A percentile compares a stretch with the other conserved stretches of the same genome.
phyloP scores from a whole-genome alignment of 2,329 filamentous ascomycete species.

The Cytospora piceae region DNA sequence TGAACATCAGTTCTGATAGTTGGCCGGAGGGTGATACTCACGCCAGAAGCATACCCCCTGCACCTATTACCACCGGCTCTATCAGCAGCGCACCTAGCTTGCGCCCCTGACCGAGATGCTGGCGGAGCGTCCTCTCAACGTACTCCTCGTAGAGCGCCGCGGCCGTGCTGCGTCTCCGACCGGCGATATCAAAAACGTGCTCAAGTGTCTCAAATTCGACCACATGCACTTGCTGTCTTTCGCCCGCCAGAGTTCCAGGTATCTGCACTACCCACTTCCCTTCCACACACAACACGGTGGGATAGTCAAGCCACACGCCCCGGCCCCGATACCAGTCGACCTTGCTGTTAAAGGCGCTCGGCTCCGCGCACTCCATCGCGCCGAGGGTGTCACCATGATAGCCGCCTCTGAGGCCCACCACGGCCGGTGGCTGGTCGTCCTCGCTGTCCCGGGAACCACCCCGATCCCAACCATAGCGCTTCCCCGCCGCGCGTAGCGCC shows the following conservation, averaged over 20 bases:
- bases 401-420: constrained; percentile 76
- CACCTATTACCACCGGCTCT: constrained; percentile 79
- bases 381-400: constrained; percentile 90
- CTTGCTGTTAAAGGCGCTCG: constrained; percentile 76
- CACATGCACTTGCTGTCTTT: constrained; percentile 35
- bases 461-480: constrained; percentile 66
- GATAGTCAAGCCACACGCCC: constrained; percentile 82
- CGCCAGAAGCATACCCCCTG: constrained; percentile 81
- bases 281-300: constrained; percentile 66
- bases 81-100: constrained; percentile 79
- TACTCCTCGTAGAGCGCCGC: constrained; percentile 60
- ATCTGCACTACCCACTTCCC: constrained; percentile 69
- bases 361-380: constrained; percentile 84
- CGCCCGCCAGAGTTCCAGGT: constrained; percentile 53
- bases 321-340: constrained; percentile 84
- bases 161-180: not conserved
- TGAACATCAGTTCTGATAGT: not conserved
- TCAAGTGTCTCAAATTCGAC: constrained; percentile 51
- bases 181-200: constrained; percentile 62
- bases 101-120: constrained; percentile 57
- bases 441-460: constrained; percentile 33
- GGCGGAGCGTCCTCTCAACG: constrained; percentile 58
- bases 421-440: constrained; percentile 58
- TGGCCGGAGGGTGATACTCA: not conserved
- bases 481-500: constrained; percentile 70